Conservation (phyloP, 352 stramenopile species). For the Globisporangium lucens region DNA sequence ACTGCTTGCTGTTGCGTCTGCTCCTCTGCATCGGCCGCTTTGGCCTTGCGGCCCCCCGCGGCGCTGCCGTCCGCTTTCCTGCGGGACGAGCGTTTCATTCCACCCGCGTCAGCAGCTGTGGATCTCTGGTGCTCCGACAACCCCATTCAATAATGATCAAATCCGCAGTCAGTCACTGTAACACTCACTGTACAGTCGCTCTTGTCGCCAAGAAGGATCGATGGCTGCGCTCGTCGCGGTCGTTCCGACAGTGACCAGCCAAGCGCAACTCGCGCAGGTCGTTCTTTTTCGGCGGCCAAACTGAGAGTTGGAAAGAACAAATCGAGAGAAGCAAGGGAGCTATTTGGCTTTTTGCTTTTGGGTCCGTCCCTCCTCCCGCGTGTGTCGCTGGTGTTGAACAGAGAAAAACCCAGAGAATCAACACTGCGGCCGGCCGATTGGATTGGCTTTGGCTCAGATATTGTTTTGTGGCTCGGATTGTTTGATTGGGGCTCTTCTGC, state of each 20-base stretch:
- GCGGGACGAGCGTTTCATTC: neutral
- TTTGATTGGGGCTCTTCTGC: no score
- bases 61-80: constrained; percentile 3
- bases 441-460: no score
- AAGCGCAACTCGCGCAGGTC: neutral
- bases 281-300: neutral
- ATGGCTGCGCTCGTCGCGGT: neutral
- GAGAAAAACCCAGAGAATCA: no score
- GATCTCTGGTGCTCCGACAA: constrained; percentile 3
- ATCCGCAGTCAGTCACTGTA: no score
- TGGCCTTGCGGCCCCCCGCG: neutral
- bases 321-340: neutral
- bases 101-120: neutral
- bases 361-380: no score
- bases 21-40: neutral
- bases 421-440: no score
- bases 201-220: neutral
- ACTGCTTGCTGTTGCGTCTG: neutral
- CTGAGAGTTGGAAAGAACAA: neutral
- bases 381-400: no score
- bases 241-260: neutral
- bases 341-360: neutral
- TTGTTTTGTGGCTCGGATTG: no score
- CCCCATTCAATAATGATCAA: neutral
- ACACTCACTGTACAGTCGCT: neutral